phyloP scores from a whole-genome alignment of 495 filamentous ascomycete species.

The Hypoxylon intermedium region DNA sequence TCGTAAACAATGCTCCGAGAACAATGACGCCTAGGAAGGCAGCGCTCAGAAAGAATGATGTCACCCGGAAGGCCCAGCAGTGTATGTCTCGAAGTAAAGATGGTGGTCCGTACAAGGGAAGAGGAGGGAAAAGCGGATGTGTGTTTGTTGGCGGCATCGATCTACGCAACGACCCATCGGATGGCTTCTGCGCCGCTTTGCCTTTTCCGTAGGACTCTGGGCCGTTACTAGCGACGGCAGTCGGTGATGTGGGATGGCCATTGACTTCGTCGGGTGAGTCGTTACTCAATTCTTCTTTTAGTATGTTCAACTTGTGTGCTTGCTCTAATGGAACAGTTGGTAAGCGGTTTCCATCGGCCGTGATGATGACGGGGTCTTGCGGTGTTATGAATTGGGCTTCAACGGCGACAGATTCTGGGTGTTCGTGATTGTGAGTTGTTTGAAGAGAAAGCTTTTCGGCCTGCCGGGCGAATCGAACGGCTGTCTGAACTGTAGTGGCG shows the following conservation, averaged over 20 bases:
- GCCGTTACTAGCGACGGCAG: conserved; percentile 5
- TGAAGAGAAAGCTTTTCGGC: conserved; percentile 65
- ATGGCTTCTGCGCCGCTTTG: conserved; percentile 27
- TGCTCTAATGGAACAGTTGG: conserved; percentile 70
- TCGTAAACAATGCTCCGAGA: conserved; percentile 70
- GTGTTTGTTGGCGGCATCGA: conserved; percentile 68
- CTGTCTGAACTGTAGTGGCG: conserved; percentile 30
- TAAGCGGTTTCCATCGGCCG: conserved; percentile 67
- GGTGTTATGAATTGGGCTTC: conserved; percentile 72
- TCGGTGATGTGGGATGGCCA: conserved; percentile 10
- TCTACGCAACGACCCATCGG: conserved; percentile 47
- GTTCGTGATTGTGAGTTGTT: conserved; percentile 27
- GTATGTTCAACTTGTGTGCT: conserved; percentile 69
- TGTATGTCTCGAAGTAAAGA: conserved; percentile 68
- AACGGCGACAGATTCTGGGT: conserved; percentile 58
- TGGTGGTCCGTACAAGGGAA: conserved; percentile 83
- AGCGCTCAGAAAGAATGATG: conserved; percentile 78
- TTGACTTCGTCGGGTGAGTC: conserved; percentile 21
- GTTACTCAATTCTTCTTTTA: conserved; percentile 60
- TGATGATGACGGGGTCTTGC: conserved; percentile 73
- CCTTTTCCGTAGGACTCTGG: conserved; percentile 11
- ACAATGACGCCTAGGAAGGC: conserved; percentile 79
- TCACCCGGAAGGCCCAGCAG: conserved; percentile 63
- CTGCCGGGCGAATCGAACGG: conserved; percentile 58
- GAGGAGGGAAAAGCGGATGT: conserved; percentile 85